phyloP scores from a whole-genome alignment of 371 early-diverging fungal genomes.

The Mucor sp. region DNA sequence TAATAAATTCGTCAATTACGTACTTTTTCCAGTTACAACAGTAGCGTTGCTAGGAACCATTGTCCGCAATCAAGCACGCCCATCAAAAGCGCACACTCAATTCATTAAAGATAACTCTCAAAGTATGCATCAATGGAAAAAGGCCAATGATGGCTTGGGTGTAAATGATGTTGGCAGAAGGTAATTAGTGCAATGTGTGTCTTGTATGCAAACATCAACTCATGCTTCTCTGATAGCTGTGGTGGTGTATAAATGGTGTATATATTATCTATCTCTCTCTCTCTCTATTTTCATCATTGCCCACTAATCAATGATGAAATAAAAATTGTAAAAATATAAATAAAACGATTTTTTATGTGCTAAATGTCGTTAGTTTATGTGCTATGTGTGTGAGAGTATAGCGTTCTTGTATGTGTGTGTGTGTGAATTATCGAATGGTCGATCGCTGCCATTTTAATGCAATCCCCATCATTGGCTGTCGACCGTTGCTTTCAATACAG shows the following conservation, averaged over 20 bases:
- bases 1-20: constrained; percentile 26
- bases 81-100: constrained; percentile 39
- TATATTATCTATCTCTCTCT: not conserved
- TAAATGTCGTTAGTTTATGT: not conserved
- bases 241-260: constrained; percentile 41
- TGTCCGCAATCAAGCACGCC: constrained; percentile 40
- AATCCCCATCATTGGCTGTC: not conserved
- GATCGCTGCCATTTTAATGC: not conserved
- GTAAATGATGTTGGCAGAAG: constrained; percentile 51
- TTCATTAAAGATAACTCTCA: constrained; percentile 31
- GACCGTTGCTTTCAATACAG: not conserved
- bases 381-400: not conserved
- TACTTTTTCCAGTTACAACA: constrained; percentile 38
- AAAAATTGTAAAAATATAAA: not conserved
- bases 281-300: not conserved
- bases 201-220: not conserved
- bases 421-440: not conserved
- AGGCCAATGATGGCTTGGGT: constrained; percentile 46
- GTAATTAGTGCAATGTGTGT: not conserved
- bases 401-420: not conserved
- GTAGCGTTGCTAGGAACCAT: constrained; percentile 38
- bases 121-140: constrained; percentile 36
- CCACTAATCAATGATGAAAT: not conserved
- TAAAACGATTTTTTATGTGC: not conserved
- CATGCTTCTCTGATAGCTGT: constrained; percentile 12